A percentile compares a stretch with the other conserved stretches of the same genome.
Evolutionary conservation across 164 flowering plant genomes (phyloP).

Genomic region (Malania oleifera): DNA sequence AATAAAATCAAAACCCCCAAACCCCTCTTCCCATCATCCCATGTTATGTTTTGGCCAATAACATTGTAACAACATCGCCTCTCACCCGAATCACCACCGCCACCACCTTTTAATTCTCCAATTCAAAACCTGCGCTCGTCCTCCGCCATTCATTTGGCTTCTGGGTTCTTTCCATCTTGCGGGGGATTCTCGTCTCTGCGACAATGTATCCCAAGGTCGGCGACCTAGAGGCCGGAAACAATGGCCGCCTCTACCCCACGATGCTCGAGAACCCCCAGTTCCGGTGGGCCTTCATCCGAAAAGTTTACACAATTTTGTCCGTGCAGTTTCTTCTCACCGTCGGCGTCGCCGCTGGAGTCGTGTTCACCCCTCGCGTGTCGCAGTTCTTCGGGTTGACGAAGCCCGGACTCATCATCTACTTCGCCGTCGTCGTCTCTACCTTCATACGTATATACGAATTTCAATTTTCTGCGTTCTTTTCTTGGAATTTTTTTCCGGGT

Average conservation of each 20-base stretch:
- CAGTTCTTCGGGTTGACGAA: constrained; percentile 35
- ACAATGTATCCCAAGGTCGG: constrained; percentile 1
- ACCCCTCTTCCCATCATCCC: no score
- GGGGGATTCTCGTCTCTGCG: background rate
- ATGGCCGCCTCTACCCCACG: constrained; percentile 43
- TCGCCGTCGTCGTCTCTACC: constrained; percentile 35
- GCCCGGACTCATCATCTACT: constrained; percentile 44
- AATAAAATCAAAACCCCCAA: no score
- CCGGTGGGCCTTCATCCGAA: constrained; percentile 77
- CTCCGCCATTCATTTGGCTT: no score
- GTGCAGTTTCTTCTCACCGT: constrained; percentile 59
- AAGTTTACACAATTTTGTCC: constrained; percentile 51
- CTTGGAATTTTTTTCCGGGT: background rate
- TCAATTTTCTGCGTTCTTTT: background rate
- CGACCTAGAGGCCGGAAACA: constrained; percentile 45
- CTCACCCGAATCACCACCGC: no score
- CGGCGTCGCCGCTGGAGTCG: constrained; percentile 55
- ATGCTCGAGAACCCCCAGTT: constrained; percentile 67
- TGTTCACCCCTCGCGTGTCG: constrained; percentile 34
- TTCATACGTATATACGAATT: constrained; percentile 34
- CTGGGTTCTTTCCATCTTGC: no score
- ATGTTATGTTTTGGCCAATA: no score
- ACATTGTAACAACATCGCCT: no score
- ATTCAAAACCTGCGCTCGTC: no score
- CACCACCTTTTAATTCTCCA: no score